These are phyloP conservation scores for Ilex aquifolium DNA, from an alignment of 257 asterid species.

Conservation along the genomic window DNA sequence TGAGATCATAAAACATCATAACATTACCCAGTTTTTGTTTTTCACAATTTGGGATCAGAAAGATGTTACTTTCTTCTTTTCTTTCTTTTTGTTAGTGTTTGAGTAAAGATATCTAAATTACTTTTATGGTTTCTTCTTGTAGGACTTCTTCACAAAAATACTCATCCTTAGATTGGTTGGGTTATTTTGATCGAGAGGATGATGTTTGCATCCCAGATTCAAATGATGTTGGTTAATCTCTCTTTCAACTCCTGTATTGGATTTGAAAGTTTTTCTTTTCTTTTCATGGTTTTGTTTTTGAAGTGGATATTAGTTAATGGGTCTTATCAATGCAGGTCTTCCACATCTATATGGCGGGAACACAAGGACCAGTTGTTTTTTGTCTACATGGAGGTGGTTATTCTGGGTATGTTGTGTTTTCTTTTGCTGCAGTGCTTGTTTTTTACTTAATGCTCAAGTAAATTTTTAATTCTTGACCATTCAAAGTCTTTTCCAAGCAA, in stretches of 20 bases:
- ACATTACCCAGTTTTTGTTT: too few relatives aligned
- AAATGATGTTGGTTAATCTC: conserved; percentile 53
- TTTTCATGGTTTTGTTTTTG: conserved; percentile 5
- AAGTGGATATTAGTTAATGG: conserved; percentile 16
- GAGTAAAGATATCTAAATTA: neutral
- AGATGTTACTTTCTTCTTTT: too few relatives aligned
- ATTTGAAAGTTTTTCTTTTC: conserved; percentile 1
- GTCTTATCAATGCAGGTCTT: conserved; percentile 57
- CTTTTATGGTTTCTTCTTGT: conserved; percentile 13
- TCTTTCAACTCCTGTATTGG: conserved; percentile 7
- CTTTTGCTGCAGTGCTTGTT: neutral
- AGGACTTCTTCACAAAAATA: conserved; percentile 73
- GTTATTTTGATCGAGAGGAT: conserved; percentile 80
- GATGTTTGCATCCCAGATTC: conserved; percentile 68
- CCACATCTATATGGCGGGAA: conserved; percentile 79
- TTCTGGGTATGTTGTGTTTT: conserved; percentile 56
- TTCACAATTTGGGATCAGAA: too few relatives aligned
- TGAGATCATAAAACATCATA: too few relatives aligned
- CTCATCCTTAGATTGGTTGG: conserved; percentile 71
- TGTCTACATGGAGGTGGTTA: conserved; percentile 99
- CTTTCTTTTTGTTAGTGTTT: too few relatives aligned
- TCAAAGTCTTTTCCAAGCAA: too few relatives aligned
- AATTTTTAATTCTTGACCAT: too few relatives aligned
- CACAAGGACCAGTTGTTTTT: conserved; percentile 83
- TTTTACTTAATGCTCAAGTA: neutral